Evolutionary conservation across 768 basidiomycete genomes (phyloP), one percentile per base, ranked within the genome.

Genomic region (Rhizopogon sp.): DNA sequence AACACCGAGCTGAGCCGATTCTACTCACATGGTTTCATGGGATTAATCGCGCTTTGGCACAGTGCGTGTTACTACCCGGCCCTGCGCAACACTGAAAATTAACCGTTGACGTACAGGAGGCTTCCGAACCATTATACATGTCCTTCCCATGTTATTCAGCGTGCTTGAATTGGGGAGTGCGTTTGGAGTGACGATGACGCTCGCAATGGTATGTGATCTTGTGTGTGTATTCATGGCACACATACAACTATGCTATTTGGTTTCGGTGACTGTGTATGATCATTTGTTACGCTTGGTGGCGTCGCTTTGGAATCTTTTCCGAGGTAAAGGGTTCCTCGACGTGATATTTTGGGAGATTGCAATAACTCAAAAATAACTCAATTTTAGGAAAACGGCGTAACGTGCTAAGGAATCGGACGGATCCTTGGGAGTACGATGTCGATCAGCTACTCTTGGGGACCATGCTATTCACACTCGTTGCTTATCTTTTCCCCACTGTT

Each of bases 381-480:
- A 49, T 35, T n/a, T 41, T 58, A 95, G 94, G 96, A 0, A 98
- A 91, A 70, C 80, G 93, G 45, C 87, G 83, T 64, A 98, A 98
- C 65, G 82, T 86, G 8, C 74, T 99, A 6, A 83, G 95, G 33
- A 81, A 88, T 51, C 83, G 95, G n/a, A 87, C 85, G 3, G 97
- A 98, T 64, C 81, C 87, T 0, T 93, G 90, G 83, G 81, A 87
- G 54, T 98, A 97, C 62, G 90, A 93, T 52, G 78, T 94, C 28
- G 96, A 98, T 67, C 93, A 98, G 65, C 80, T 98, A 2, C 76
- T 98, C n/a, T 87, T 98, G 37, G 96, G 96, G 5, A 95, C 97
- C 0, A 85, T 93, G 53, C 72, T 95, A 50, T 91, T 94, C 74
- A 90, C 91, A 0, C 76, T 93, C 16, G 71, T 91, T 11, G 81